Evolutionary conservation across 2,329 filamentous ascomycete genomes (phyloP), one percentile per base, ranked within the genome.

Genomic region (Ophiostoma australiae): DNA sequence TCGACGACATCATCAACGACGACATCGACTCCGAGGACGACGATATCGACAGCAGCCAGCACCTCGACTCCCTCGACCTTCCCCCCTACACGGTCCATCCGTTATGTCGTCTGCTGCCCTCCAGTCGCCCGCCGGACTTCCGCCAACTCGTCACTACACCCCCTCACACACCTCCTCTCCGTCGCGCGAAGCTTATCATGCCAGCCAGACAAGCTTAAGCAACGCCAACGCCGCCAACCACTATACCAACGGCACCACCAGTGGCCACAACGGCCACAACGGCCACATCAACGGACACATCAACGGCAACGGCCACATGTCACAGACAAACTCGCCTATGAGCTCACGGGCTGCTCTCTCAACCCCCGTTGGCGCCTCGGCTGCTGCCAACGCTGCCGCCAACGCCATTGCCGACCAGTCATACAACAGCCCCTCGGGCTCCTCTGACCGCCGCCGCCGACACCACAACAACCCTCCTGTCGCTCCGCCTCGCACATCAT

Each of bases 401-500:
- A 70, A 67, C 8, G 39, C 67, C 20, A 71, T 73, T 11, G 61
- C 80, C 72, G 81, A 85, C 67, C 81, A 84, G 65, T 78, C 82
- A 10, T 48, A 67, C 66, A 41, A 67, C 37, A 67, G 39, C 37
- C n/a, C 71, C 35, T 71, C 81, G 37, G 76, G 82, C 27, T 76
- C 82, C 71, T 81, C 83, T 73, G 84, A 85, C 76, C 83, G 84
- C 76, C 82, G 83, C 81, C 86, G 81, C 80, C 86, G 83, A 80
- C 70, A 33, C 2, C 17, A 33, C 2, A 4, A 83, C 80, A 88
- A 85, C 82, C 88, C 91, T 70, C 90, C 91, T 33, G 85, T 92
- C 75, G 89, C 91, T 70, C 93, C 91, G 67, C 91, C 92, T 48
- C 88, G 93, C 77, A 94, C 91, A 8, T 96, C 93, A 17, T 95